Evolutionary conservation across 805 yeast species (phyloP).

Genomic region (Candida nitratophila): DNA sequence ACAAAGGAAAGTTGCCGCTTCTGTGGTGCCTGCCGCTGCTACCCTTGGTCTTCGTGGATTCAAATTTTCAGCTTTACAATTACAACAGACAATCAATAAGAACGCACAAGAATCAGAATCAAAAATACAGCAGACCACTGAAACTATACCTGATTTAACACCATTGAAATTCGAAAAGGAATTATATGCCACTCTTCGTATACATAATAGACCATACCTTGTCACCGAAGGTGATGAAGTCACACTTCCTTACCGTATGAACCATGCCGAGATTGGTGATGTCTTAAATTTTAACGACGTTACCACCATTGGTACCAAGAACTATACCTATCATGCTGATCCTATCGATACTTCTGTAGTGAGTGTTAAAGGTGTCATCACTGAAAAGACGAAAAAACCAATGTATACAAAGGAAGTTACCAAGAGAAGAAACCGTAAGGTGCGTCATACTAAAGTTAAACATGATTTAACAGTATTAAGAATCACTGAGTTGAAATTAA

Average conservation of each 20-base stretch:
- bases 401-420: constrained; percentile 67
- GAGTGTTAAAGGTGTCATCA: constrained; percentile 65
- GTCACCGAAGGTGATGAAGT: constrained; percentile 89
- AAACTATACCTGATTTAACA: constrained; percentile 36
- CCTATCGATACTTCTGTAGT: constrained; percentile 48
- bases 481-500: constrained; percentile 63
- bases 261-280: constrained; percentile 79
- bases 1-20: not conserved
- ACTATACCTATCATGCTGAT: constrained; percentile 58
- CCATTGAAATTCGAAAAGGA: constrained; percentile 61
- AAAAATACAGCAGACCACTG: constrained; percentile 1
- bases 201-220: constrained; percentile 79
- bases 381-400: constrained; percentile 82
- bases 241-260: constrained; percentile 70
- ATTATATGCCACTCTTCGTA: constrained; percentile 73
- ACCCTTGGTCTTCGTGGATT: not conserved
- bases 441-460: constrained; percentile 57
- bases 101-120: constrained; percentile 1
- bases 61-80: not conserved
- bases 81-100: not conserved
- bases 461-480: constrained; percentile 73
- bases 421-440: constrained; percentile 74
- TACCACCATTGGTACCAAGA: constrained; percentile 77
- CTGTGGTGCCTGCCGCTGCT: not conserved
- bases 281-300: constrained; percentile 67